Evolutionary conservation across 257 asterid species (phyloP), one percentile per base, ranked within the genome.

Genomic region (Handroanthus guayacan): DNA sequence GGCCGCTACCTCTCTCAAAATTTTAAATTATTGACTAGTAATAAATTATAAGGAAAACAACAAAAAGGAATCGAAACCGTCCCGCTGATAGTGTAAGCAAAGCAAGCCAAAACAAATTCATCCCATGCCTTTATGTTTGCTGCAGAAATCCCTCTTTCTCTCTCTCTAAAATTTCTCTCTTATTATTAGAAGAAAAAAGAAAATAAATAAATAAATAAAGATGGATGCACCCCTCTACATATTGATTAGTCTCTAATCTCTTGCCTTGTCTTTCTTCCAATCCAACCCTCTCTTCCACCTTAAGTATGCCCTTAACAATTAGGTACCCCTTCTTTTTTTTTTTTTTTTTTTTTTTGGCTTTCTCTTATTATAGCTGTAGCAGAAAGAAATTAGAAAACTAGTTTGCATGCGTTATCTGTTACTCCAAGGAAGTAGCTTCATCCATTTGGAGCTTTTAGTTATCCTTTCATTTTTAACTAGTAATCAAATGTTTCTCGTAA

Each of bases 31-130:
- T 51, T 51, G 14, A 51, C 17, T 44, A 50, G 16, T 41, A 70
- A n/a, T 36, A 25, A 65, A 56, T 48, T 9, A 74, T 3, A 5
- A 67, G 68, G 74, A 69, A 80, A 48, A 39, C 47, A 61, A 69
- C 75, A 80, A 80, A 70, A 80, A 63, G 74, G 69, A 57, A 62
- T 80, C 69, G 78, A 75, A 70, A 74, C 82, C n/a, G 69, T 72
- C 65, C 67, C 79, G 69, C 79, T 73, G 66, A 75, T 74, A 57
- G 63, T 68, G 62, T 62, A 78, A 69, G 78, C 80, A 74, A 82
- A 77, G 85, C 79, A 81, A 71, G 31, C 66, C 50, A 67, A 72
- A 64, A 73, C 76, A 77, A 67, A 73, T 64, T 58, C 75, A 61
- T 13, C 17, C 79, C 82, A 62, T 78, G 37, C 75, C 72, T 47